Conservation (phyloP, 768 basidiomycete genomes). For the Chiua virens region DNA sequence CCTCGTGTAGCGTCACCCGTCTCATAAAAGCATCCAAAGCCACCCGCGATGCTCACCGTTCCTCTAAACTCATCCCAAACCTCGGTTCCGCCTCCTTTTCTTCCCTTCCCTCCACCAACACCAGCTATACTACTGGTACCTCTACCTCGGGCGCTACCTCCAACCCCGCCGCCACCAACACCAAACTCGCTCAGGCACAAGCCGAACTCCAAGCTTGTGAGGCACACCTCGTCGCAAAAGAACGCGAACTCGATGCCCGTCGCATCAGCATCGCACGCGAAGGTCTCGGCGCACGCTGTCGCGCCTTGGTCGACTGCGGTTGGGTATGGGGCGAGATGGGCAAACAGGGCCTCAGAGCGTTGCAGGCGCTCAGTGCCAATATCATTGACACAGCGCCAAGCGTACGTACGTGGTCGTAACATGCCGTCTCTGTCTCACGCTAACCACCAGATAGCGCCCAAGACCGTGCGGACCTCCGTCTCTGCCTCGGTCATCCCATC, state of each 20-base stretch:
- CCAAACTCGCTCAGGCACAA: constrained; percentile 66
- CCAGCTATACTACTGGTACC: constrained; percentile 2
- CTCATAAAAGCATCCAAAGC: constrained; percentile 76
- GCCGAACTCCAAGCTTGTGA: constrained; percentile 83
- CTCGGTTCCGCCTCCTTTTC: constrained; percentile 46
- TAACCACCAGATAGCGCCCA: no score
- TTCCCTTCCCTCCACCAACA: constrained; percentile 37
- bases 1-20: constrained; percentile 61
- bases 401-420: constrained; percentile 2
- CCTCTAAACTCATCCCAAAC: constrained; percentile 23
- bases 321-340: constrained; percentile 69
- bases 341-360: constrained; percentile 48
- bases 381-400: neutral
- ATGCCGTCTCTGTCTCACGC: no score
- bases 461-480: no score
- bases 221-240: constrained; percentile 65
- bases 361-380: constrained; percentile 17
- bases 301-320: constrained; percentile 68
- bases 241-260: constrained; percentile 56
- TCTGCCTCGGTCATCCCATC: constrained; percentile 4
- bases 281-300: constrained; percentile 61
- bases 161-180: constrained; percentile 17
- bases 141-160: constrained; percentile 20
- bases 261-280: constrained; percentile 57
- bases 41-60: constrained; percentile 38